phyloP scores from a whole-genome alignment of 2,329 filamentous ascomycete genomes.

The Leptosphaerulina australis region DNA sequence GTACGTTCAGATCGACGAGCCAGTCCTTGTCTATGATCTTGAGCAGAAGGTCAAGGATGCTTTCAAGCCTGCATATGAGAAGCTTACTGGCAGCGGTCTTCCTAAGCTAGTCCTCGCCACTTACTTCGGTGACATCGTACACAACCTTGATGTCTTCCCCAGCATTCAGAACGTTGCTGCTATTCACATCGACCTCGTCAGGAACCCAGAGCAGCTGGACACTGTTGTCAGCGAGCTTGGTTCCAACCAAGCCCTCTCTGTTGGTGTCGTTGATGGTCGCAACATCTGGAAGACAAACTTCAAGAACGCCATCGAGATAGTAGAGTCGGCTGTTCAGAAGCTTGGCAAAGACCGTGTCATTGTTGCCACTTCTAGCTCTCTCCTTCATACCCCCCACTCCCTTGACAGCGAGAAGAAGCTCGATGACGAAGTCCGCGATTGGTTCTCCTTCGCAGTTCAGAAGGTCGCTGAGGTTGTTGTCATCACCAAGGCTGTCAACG shows the following conservation, averaged over 20 bases:
- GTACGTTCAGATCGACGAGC: constrained; percentile 98
- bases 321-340: constrained; percentile 90
- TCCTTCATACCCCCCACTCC: constrained; percentile 98
- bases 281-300: constrained; percentile 99
- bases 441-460: constrained; percentile 98
- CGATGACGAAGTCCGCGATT: constrained; percentile 88
- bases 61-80: constrained; percentile 97
- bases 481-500: constrained; percentile 96
- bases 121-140: constrained; percentile 99
- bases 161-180: constrained; percentile 75
- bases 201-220: constrained; percentile 96
- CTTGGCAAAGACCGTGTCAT: constrained; percentile 97
- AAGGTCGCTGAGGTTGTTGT: constrained; percentile 89
- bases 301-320: constrained; percentile 88
- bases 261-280: constrained; percentile 95
- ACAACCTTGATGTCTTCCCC: constrained; percentile 93
- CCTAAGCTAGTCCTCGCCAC: constrained; percentile 91
- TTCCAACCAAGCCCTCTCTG: constrained; percentile 87
- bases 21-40: constrained; percentile 93
- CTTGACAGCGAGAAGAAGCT: constrained; percentile 99
- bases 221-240: constrained; percentile 82
- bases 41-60: constrained; percentile 88
- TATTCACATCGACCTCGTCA: constrained; percentile 94
- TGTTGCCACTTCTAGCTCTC: constrained; percentile 93
- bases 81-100: constrained; percentile 78